phyloP scores from a whole-genome alignment of 768 basidiomycete genomes.

The Porphyrellus cyaneotinctus region DNA sequence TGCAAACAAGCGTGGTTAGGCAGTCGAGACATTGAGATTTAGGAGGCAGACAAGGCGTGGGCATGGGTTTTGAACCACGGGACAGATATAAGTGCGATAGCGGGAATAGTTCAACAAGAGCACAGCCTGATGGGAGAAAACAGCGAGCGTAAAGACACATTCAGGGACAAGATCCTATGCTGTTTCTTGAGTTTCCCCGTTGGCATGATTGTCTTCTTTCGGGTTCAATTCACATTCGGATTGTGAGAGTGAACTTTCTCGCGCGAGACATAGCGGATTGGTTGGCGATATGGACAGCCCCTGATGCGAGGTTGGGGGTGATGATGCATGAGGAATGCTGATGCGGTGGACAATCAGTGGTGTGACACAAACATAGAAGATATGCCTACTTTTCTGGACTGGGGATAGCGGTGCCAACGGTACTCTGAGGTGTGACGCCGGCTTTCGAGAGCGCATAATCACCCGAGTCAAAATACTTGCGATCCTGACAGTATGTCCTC shows the following conservation, averaged over 20 bases:
- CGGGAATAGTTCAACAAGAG: constrained; percentile 18
- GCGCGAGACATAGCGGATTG: constrained; percentile 59
- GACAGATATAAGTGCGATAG: constrained; percentile 21
- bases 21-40: constrained; percentile 16
- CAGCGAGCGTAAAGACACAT: background rate
- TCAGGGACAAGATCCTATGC: constrained; percentile 12
- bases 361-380: background rate
- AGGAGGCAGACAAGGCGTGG: constrained; percentile 5
- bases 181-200: constrained; percentile 10
- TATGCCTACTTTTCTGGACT: constrained; percentile 91
- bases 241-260: constrained; percentile 48
- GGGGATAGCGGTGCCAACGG: constrained; percentile 96
- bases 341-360: background rate
- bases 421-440: constrained; percentile 79
- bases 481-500: constrained; percentile 56
- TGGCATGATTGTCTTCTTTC: constrained; percentile 17
- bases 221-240: constrained; percentile 18
- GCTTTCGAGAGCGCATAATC: constrained; percentile 98
- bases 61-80: constrained; percentile 16
- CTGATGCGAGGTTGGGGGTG: constrained; percentile 53
- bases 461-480: constrained; percentile 99
- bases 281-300: constrained; percentile 73
- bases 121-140: constrained; percentile 2
- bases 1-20: constrained; percentile 8
- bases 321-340: constrained; percentile 90